Evolutionary conservation across 805 yeast species (phyloP), one percentile per base, ranked within the genome.

Genomic region (Candida glaebosa): DNA sequence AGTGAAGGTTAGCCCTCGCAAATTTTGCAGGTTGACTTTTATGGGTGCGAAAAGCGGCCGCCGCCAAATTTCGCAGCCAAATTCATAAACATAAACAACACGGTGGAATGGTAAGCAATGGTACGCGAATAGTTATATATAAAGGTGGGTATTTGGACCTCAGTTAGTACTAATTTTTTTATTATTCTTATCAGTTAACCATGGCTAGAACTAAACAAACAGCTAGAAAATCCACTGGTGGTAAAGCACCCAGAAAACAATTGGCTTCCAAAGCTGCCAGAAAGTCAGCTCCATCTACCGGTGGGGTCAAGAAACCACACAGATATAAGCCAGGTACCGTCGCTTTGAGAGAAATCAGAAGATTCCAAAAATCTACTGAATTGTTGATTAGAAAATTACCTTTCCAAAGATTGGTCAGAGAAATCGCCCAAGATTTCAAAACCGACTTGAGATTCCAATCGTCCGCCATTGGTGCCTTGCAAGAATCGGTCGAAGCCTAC

Each of bases 251-350:
- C 54, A 68, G 73, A 68, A 68, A 68, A 60, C 73, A 68, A 57
- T 66, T 68, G 57, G 73, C 73, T 52, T 68, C 73, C 47, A 68
- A 68, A 63, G 73, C 73, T 48, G 73, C 73, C 50, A 66, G 73
- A 65, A 68, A 68, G 57, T 68, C 73, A 39, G 73, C 73, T 45
- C 73, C 73, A 56, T 63, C 67, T 43, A 58, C 70, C 43, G 73
- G 73, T 44, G 73, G 73, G 63, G 73, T 68, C 52, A 67, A 67
- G 65, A 68, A 68, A 61, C 73, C 73, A 37, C 73, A 68, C 71
- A 67, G 73, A 67, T 68, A 67, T 63, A 68, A 68, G 67, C 73
- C 73, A 50, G 73, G 73, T 67, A 68, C 73, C 57, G 73, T 68
- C 45, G 73, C 73, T 50, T 67, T 68, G 62, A 66, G 73, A 66